phyloP scores from a whole-genome alignment of 257 asterid species.

The Ophiorrhiza pumila region DNA sequence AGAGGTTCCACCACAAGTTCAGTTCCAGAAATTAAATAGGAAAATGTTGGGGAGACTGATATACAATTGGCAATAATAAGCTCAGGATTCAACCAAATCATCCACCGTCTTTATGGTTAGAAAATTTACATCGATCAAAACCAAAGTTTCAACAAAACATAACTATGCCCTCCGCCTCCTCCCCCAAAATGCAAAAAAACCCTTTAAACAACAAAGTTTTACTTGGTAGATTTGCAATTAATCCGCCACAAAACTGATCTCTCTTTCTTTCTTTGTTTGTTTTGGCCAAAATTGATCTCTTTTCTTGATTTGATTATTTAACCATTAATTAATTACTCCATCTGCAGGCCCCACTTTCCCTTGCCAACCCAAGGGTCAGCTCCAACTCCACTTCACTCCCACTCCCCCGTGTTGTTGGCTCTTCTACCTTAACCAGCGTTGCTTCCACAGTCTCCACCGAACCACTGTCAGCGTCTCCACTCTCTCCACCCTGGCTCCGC shows the following conservation, averaged over 20 bases:
- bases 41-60: too few species aligned
- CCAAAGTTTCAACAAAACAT: too few species aligned
- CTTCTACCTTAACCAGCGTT: background rate
- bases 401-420: slow-evolving; percentile 14
- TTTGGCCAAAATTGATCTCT: background rate
- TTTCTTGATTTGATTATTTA: background rate
- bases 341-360: background rate
- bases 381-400: slow-evolving; percentile 31
- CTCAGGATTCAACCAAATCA: background rate
- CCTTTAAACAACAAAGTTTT: too few species aligned
- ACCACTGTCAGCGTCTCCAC: slow-evolving; percentile 20
- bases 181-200: too few species aligned
- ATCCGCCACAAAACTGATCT: too few species aligned
- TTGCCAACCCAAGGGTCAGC: slow-evolving; percentile 28
- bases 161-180: too few species aligned
- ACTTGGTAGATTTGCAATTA: too few species aligned
- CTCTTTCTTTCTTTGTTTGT: too few species aligned
- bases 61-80: too few species aligned
- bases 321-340: background rate
- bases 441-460: slow-evolving; percentile 31
- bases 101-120: background rate
- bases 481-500: slow-evolving; percentile 14
- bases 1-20: too few species aligned
- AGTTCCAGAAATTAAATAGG: too few species aligned
- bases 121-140: background rate